These are phyloP conservation scores for Golubevia sp. DNA, from an alignment of 1,284 basidiomycete genomes.

Conservation along the genomic window DNA sequence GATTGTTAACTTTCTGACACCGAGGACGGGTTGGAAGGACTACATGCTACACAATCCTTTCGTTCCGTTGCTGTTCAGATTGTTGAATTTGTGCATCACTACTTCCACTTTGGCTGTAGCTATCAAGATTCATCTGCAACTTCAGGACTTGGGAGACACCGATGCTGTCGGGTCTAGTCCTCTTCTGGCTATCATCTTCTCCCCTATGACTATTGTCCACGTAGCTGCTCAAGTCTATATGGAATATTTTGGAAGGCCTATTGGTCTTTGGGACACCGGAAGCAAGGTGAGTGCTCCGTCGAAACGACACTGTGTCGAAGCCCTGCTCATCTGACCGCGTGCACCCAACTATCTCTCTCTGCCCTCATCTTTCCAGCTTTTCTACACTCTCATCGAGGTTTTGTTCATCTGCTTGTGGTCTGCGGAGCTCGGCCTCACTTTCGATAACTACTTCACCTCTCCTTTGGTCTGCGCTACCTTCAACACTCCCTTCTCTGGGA, in stretches of 20 bases:
- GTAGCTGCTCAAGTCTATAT: conserved; percentile 74
- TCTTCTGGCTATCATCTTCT: conserved; percentile 82
- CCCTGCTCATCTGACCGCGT: not conserved
- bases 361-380: not conserved
- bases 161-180: conserved; percentile 80
- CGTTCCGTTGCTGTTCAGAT: conserved; percentile 73
- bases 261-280: conserved; percentile 85
- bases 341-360: not conserved
- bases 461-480: conserved; percentile 70
- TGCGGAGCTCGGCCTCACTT: conserved; percentile 80
- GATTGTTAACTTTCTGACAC: not conserved
- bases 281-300: conserved; percentile 79
- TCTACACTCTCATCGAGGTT: conserved; percentile 68
- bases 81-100: conserved; percentile 81
- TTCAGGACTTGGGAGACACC: conserved; percentile 67
- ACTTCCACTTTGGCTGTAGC: conserved; percentile 79
- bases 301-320: not conserved
- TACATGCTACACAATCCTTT: conserved; percentile 25
- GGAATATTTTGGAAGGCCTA: conserved; percentile 86
- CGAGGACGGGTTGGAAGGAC: not conserved
- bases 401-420: conserved; percentile 90
- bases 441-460: conserved; percentile 90
- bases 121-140: conserved; percentile 72
- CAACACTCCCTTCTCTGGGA: conserved; percentile 74
- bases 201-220: conserved; percentile 80